Evolutionary conservation across 1,139 yeast species (phyloP).

Genomic region (Pichia sp.): DNA sequence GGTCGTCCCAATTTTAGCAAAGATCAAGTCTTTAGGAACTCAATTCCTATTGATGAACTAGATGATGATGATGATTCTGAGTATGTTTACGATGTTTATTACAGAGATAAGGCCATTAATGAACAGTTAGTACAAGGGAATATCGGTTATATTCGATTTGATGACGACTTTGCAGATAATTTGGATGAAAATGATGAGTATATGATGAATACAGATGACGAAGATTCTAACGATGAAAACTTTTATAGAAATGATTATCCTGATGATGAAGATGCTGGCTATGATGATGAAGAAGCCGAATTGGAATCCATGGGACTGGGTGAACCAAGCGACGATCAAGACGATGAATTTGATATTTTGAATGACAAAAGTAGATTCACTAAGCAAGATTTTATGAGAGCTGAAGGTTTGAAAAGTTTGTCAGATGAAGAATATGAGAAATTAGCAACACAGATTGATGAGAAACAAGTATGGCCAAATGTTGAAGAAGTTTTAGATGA

Average conservation of each 20-base stretch:
- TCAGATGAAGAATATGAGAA: conserved; percentile 27
- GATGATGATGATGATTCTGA: conserved; percentile 42
- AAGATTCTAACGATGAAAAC: conserved; percentile 84
- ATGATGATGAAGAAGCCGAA: conserved; percentile 21
- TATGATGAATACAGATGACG: conserved; percentile 43
- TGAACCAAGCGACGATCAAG: conserved; percentile 34
- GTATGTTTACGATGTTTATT: conserved; percentile 86
- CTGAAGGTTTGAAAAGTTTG: conserved; percentile 26
- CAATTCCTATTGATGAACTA: conserved; percentile 6
- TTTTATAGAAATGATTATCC: conserved; percentile 93
- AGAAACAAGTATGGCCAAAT: conserved; percentile 9
- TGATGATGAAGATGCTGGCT: conserved; percentile 68
- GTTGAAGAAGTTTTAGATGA: conserved; percentile 24
- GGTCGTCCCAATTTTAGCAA: conserved; percentile 9
- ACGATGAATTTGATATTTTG: conserved; percentile 30
- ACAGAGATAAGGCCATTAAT: conserved; percentile 45
- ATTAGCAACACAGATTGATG: conserved; percentile 26
- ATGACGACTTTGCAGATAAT: conserved; percentile 56
- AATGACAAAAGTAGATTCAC: conserved; percentile 28
- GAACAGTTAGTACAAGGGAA: conserved; percentile 43
- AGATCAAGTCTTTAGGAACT: conserved; percentile 6
- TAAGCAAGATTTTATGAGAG: conserved; percentile 20
- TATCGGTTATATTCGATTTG: conserved; percentile 61
- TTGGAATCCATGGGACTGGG: conserved; percentile 16
- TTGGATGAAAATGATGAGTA: conserved; percentile 44